Base-by-base conservation (phyloP, 164 flowering plant genomes). In the Aristolochia californica region DNA sequence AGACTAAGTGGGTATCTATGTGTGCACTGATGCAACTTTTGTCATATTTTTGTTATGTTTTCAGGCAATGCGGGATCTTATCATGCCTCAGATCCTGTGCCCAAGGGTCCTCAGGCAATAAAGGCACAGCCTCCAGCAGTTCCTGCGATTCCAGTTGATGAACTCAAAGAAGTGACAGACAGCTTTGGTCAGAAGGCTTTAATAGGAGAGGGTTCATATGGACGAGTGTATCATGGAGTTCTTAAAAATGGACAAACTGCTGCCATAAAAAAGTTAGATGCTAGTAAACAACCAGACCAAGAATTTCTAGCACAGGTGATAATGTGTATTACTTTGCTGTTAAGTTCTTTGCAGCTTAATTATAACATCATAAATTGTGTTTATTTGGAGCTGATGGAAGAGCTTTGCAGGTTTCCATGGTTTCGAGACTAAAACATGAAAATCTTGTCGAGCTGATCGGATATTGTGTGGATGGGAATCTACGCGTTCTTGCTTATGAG, bases 141-240 rank as follows among this genome's bases (percentile, higher is more conserved):
- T 48, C 86, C 95, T 30, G 57, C 81, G 18, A 75, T 85, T 65
- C 65, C 82, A 43, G 77, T 72, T 11, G 95, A 85, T 58, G 95
- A 87, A 66, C 70, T 87, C 40, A 90, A 78, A 70, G 97, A 85
- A 28, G 62, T 82, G 47, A 90, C 97, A 12, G 85, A 81, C 24
- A 78, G 78, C 68, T 90, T 85, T 72, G 87, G 87, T 18, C 64
- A 87, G 38, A 71, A 66, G 61, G 67, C 93, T 50, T 72, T 90
- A 71, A 82, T 90, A 60, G 95, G 97, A 59, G 97, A 91, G 63
- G 97, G 96, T 16, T 91, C 96, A 55, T 91, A 87, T 71, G 97
- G 97, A 56, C 82, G 88, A 72, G 97, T 91, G 28, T 87, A 82
- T 63, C 77, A 81, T 76, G 97, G 96, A 11, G 63, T 74, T 50